Evolutionary conservation across 2,329 filamentous ascomycete genomes (phyloP), one percentile per base, ranked within the genome.

Genomic region (Hymenoscyphus repandus): DNA sequence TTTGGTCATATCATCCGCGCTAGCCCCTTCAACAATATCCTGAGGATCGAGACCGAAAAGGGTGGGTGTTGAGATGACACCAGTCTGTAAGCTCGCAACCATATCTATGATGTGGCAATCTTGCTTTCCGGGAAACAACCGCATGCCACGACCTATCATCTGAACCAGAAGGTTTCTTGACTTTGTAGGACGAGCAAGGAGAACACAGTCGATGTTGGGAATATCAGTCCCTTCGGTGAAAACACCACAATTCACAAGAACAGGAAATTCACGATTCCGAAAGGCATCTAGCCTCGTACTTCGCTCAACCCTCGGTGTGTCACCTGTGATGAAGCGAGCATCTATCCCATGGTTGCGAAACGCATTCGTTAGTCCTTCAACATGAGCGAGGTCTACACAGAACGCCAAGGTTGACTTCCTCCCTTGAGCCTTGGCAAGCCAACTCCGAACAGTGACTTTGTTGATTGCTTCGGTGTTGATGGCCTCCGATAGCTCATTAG

Each of bases 171-270:
- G 73, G 61, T 96, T 97, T n/a, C 88, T 83, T 13, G 93, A 97
- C 59, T 85, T 84, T 1, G 93, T 99, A 0, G 93, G 93, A 20
- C 93, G 77, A 3, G 87, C 90, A 7, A 99, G 77, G 7, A 99
- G 66, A 20, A 99, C 81, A 64, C 93, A 97, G 71, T 99, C 93
- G 58, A 99, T 88, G 66, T 95, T 96, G 5, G 95, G 93, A 31
- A 99, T 96, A 64, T 99, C 93, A 1, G 93, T 99, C 2, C 93
- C 93, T 71, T 99, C 93, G 0, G 92, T 97, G 64, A 96, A 97
- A 37, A 99, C 88, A 7, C 91, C 91, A 64, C 93, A 97, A 66
- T 99, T 99, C 46, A 99, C 72, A 12, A 99, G 76, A 1, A 99
- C 89, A 0, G 90, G 89, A 56, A 88, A 97, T 39, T 90, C 79